These are phyloP conservation scores for Elsinoe necatrix DNA, from an alignment of 2,329 filamentous ascomycete genomes.

Conservation along the genomic window DNA sequence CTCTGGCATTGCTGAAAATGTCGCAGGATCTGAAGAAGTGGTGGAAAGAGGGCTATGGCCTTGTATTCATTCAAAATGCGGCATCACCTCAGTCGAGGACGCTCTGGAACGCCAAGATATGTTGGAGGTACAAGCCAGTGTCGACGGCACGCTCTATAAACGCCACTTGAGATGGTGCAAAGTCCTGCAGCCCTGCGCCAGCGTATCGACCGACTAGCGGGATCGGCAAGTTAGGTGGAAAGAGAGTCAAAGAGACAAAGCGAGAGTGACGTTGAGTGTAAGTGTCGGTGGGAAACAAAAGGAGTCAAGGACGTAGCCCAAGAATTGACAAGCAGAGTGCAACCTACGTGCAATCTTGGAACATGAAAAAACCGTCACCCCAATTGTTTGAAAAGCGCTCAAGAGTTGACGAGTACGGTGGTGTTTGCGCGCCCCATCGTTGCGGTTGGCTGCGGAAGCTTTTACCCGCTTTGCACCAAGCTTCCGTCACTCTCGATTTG, in stretches of 20 bases:
- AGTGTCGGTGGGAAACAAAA: not conserved
- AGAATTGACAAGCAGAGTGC: not conserved
- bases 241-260: not conserved
- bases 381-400: not conserved
- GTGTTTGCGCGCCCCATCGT: conserved; percentile 6
- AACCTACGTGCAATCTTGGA: not conserved
- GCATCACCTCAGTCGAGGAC: not conserved
- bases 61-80: conserved; percentile 5
- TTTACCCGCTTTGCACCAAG: not conserved
- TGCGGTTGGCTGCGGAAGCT: not conserved
- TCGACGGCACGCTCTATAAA: not conserved
- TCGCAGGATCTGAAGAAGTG: not conserved
- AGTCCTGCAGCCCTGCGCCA: not conserved
- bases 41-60: not conserved
- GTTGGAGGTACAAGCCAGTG: not conserved
- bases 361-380: conserved; percentile 11
- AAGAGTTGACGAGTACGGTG: conserved; percentile 3
- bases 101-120: not conserved
- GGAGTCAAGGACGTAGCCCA: not conserved
- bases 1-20: not conserved
- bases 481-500: not conserved
- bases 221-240: not conserved
- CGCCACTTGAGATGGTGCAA: not conserved
- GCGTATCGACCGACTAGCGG: not conserved
- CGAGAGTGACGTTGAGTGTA: not conserved